These are phyloP conservation scores for Vigna radiata DNA, from an alignment of 306 rosid species.

Conservation along the genomic window DNA sequence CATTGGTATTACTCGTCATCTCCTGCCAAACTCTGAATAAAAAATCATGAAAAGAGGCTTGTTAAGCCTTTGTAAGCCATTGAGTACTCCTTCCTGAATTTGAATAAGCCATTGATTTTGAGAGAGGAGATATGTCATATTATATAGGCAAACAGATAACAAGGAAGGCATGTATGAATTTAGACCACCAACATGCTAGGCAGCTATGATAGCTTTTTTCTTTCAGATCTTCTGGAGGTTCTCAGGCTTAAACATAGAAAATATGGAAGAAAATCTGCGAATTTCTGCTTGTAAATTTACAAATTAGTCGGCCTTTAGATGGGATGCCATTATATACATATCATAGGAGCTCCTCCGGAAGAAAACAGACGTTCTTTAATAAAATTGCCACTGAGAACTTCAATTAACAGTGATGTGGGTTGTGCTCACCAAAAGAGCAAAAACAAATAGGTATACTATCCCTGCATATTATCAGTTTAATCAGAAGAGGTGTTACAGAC, in stretches of 20 bases:
- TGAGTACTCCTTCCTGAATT: slow-evolving; percentile 1
- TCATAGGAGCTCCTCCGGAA: neutral
- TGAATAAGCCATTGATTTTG: slow-evolving; percentile 10
- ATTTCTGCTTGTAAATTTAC: neutral
- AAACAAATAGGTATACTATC: neutral
- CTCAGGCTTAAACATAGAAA: slow-evolving; percentile 1
- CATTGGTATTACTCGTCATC: neutral
- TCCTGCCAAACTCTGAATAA: slow-evolving; percentile 17
- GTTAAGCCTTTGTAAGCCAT: slow-evolving; percentile 2
- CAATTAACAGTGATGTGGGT: slow-evolving; percentile 5
- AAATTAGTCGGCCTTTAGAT: slow-evolving; percentile 2
- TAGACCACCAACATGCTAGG: neutral
- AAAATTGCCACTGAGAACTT: slow-evolving; percentile 1
- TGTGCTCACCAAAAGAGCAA: neutral
- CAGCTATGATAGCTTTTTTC: neutral
- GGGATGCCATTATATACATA: slow-evolving; percentile 7
- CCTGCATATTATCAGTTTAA: neutral
- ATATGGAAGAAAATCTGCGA: neutral
- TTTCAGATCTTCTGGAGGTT: slow-evolving; percentile 6
- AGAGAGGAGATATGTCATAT: neutral
- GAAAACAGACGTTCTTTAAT: slow-evolving; percentile 29
- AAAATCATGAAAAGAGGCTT: slow-evolving; percentile 4
- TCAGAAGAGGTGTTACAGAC: neutral
- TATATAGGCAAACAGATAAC: neutral
- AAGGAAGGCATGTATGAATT: neutral